These are phyloP conservation scores for Trichoderma koningii DNA, from an alignment of 2,329 filamentous ascomycete species.

Conservation along the genomic window DNA sequence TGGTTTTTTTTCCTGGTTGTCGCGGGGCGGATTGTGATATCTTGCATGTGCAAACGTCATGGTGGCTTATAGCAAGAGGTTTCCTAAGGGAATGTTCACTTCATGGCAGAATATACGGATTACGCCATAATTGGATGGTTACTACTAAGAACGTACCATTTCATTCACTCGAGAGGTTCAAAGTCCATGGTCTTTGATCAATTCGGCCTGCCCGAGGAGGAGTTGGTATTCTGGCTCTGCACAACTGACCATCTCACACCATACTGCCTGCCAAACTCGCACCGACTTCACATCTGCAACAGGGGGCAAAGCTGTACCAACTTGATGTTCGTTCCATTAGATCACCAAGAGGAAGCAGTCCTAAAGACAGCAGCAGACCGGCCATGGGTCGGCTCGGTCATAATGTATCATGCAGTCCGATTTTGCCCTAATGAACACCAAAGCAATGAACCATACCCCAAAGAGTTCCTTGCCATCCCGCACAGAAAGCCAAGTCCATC, in stretches of 20 bases:
- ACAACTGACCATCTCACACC: not conserved
- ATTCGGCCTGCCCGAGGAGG: not conserved
- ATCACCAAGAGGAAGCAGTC: slow-evolving; percentile 50
- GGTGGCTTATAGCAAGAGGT: slow-evolving; percentile 1
- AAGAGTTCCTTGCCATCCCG: slow-evolving; percentile 42
- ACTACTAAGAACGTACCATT: too few species aligned
- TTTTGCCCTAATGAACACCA: slow-evolving; percentile 55
- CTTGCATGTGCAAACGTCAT: slow-evolving; percentile 25
- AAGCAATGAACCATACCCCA: slow-evolving; percentile 53
- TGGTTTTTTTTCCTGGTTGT: slow-evolving; percentile 7
- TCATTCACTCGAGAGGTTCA: too few species aligned
- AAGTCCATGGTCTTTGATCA: too few species aligned
- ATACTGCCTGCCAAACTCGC: not conserved
- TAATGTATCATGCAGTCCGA: slow-evolving; percentile 53
- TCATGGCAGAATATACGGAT: not conserved
- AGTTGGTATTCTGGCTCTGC: not conserved
- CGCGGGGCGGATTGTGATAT: slow-evolving; percentile 20
- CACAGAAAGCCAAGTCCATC: slow-evolving; percentile 40
- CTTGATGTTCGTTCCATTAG: slow-evolving; percentile 48
- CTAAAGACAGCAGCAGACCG: slow-evolving; percentile 50
- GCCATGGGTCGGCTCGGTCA: slow-evolving; percentile 41
- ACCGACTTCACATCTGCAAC: not conserved
- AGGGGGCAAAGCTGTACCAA: slow-evolving; percentile 33
- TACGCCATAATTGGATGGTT: not conserved
- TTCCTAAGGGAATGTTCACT: not conserved